Evolutionary conservation across 2,329 filamentous ascomycete genomes (phyloP), one percentile per base, ranked within the genome.

Genomic region (Cryphonectria radicalis): DNA sequence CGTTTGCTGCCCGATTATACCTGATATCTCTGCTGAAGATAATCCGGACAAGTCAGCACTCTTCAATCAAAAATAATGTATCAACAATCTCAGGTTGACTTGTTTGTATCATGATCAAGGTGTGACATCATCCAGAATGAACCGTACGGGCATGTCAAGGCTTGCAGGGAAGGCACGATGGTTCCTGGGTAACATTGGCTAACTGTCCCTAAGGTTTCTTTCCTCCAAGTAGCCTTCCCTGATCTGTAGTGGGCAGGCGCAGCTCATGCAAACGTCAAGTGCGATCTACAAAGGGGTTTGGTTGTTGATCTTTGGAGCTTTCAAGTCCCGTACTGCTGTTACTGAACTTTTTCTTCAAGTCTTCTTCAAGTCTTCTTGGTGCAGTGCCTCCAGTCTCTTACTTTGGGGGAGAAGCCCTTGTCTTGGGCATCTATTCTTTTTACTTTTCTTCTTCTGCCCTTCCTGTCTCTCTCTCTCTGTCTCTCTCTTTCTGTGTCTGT

Each of bases 1-100:
- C 42, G 73, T 28, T 57, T 43, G 37, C 72, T 71, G 43, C 67
- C 72, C 73, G 35, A 40, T 63, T 53, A 22, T 64, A 70, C 72
- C 32, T 63, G 28, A 7, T 25, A 32, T 50, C 7, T 14, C 28
- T 25, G 53, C 35, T 35, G 57, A 63, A 59, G 43, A 69, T 53
- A 65, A 69, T 63, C 46, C 66, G 67, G 43, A 55, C 28, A 40
- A 68, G 22, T n/a, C 53, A 32, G 46, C 55, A 25, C 67, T 65
- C 59, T 55, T 25, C 37, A 71, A 67, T 65, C 32, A 37, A 66
- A 60, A 43, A 62, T 40, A 50, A 40, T 55, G 42, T 19, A 10
- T 57, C 17, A 25, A 66, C 32, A 55, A 53, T 14, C 28, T 40
- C 1, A 25, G 25, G 46, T 59, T 35, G 59, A 6, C 32, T n/a